Evolutionary conservation across 2,329 filamentous ascomycete species (phyloP), one percentile per base, ranked within the genome.

Genomic region (Ceratocystis cacaofunesta): DNA sequence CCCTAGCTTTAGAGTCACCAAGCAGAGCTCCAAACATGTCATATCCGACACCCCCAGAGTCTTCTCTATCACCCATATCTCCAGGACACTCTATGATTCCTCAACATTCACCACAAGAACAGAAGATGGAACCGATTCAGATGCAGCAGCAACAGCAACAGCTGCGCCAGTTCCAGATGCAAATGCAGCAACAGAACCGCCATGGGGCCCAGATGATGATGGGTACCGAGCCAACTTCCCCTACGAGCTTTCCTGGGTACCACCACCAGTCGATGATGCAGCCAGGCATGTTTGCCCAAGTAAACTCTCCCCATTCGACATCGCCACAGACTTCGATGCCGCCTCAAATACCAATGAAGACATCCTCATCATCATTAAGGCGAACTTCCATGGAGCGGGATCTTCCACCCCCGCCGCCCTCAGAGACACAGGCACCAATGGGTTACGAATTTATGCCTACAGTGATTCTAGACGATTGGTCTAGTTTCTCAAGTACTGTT

Each of bases 371-470:
- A 63, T 69, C 65, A 17, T 65, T 66, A 67, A 71, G n/a, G 57
- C 72, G 60, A 61, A 69, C 12, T 12, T 69, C 69, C 69, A 17
- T 73, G 69, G 36, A 76, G 69, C 73, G 74, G 4, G 75, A 75
- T 61, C 70, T 75, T 22, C 75, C 74, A 2, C 72, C 74, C 22
- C 72, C 72, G 12, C 70, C 72, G 5, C 61, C 70, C 5, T 36
- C 55, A 52, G 25, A 62, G n/a, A 19, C 30, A 19, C 62, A 64
- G 7, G 19, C 57, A 5, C 72, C 75, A 69, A 78, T 78, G 75
- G 76, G 77, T 57, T 78, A 78, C 69, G 76, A 78, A 63, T 78
- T 75, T 68, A 75, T 76, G 36, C 72, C 76, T 2, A 71, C 72
- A 2, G 72, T 75, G 41, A 71, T 74, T 8, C 77, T 78, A 57